These are phyloP conservation scores for Aspergillus conjunctus DNA, from an alignment of 495 filamentous ascomycete species.

Conservation along the genomic window DNA sequence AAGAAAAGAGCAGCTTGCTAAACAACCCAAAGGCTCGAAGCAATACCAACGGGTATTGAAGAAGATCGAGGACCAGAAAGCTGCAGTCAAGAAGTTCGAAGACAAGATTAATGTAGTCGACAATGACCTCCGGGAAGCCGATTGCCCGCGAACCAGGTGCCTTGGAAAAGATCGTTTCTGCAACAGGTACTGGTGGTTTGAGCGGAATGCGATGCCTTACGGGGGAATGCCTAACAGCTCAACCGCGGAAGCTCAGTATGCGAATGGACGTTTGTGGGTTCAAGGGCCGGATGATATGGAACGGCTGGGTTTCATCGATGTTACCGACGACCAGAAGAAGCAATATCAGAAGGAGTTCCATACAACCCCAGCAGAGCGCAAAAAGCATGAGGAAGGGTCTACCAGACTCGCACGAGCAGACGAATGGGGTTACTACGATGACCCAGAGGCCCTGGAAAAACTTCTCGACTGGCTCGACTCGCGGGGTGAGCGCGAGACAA, in stretches of 20 bases:
- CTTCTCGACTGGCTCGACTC: conserved; percentile 87
- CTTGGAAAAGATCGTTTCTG: conserved; percentile 94
- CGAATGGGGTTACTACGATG: conserved; percentile 91
- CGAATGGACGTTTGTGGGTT: conserved; percentile 94
- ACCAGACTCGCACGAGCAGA: conserved; percentile 75
- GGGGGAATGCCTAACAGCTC: conserved; percentile 85
- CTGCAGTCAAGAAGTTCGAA: conserved; percentile 75
- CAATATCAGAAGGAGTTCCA: conserved; percentile 65
- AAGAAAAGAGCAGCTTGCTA: conserved; percentile 75
- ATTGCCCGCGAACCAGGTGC: conserved; percentile 85
- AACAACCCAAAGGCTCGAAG: conserved; percentile 83
- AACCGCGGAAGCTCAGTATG: conserved; percentile 81
- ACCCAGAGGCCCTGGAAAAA: conserved; percentile 71
- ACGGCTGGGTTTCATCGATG: conserved; percentile 79
- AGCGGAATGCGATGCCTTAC: conserved; percentile 97
- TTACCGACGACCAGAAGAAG: conserved; percentile 66
- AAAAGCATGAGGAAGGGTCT: conserved; percentile 79
- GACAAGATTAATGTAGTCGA: conserved; percentile 81
- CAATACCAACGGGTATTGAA: conserved; percentile 84
- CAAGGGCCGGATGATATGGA: conserved; percentile 93
- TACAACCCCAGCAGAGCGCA: conserved; percentile 81
- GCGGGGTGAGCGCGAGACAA: conserved; percentile 78
- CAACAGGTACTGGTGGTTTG: conserved; percentile 99
- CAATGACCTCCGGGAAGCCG: conserved; percentile 88
- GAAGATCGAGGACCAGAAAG: conserved; percentile 84